These are phyloP conservation scores for Termitomyces heimii DNA, from an alignment of 768 basidiomycete species.

Conservation along the genomic window DNA sequence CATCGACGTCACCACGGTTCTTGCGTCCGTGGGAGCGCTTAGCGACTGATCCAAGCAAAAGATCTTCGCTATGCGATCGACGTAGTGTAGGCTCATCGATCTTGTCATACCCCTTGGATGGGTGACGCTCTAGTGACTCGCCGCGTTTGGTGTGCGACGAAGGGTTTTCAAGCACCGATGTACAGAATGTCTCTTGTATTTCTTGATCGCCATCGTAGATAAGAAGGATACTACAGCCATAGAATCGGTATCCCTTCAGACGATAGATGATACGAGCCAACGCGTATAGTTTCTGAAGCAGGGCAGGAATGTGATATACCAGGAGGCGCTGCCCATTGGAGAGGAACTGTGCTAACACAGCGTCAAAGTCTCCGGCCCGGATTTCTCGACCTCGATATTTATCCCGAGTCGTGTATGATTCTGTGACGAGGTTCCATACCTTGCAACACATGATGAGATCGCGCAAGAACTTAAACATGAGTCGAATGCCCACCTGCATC, in stretches of 20 bases:
- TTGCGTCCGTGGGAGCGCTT: slow-evolving; percentile 61
- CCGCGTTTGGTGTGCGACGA: slow-evolving; percentile 70
- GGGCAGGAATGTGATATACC: slow-evolving; percentile 85
- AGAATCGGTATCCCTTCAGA: slow-evolving; percentile 95
- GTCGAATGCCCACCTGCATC: slow-evolving; percentile 77
- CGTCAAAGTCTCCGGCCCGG: slow-evolving; percentile 77
- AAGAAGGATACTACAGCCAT: slow-evolving; percentile 93
- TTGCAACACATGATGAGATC: slow-evolving; percentile 22
- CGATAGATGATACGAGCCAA: slow-evolving; percentile 87
- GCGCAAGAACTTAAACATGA: not conserved
- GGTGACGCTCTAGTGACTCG: slow-evolving; percentile 65
- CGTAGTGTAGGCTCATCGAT: slow-evolving; percentile 47
- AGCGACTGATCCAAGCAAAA: slow-evolving; percentile 60
- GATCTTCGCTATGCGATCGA: slow-evolving; percentile 76
- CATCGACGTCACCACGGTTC: slow-evolving; percentile 87
- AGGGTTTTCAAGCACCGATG: slow-evolving; percentile 55
- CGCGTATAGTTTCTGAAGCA: slow-evolving; percentile 90
- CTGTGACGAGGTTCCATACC: slow-evolving; percentile 89
- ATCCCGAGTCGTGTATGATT: slow-evolving; percentile 88
- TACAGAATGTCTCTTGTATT: slow-evolving; percentile 69
- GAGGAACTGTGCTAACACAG: slow-evolving; percentile 78
- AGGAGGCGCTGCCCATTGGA: slow-evolving; percentile 79
- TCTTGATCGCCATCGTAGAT: slow-evolving; percentile 97
- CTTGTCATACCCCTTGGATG: slow-evolving; percentile 35
- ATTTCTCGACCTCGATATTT: slow-evolving; percentile 95